These are phyloP conservation scores for Kluyveromyces dobzhanskii DNA, from an alignment of 805 yeast genomes.

Conservation along the genomic window DNA sequence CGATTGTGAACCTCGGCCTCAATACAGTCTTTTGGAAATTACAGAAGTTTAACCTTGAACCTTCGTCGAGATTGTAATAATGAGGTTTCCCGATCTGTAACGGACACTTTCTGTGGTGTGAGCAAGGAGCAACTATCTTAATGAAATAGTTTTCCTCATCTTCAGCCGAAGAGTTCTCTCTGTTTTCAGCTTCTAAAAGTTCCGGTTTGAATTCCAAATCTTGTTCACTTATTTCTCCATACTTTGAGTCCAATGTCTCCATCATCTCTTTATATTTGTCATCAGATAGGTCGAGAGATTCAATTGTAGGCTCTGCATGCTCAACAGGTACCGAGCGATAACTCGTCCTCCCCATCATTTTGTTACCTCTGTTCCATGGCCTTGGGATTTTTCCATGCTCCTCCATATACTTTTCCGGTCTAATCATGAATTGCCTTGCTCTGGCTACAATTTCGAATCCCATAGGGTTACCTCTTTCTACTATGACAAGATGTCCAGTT, in stretches of 20 bases:
- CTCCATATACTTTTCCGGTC: conserved; percentile 60
- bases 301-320: neutral
- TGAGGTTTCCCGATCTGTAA: conserved; percentile 71
- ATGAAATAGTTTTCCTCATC: conserved; percentile 42
- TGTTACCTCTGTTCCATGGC: conserved; percentile 46
- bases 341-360: neutral
- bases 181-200: conserved; percentile 13
- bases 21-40: conserved; percentile 60
- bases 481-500: conserved; percentile 65
- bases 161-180: conserved; percentile 7
- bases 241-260: conserved; percentile 20
- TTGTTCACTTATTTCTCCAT: conserved; percentile 35
- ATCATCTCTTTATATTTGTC: conserved; percentile 3
- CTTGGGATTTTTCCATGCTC: conserved; percentile 61
- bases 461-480: conserved; percentile 83
- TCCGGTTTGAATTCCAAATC: conserved; percentile 44
- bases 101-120: conserved; percentile 84
- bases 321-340: conserved; percentile 3
- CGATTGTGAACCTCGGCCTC: conserved; percentile 74
- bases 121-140: conserved; percentile 77
- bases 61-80: conserved; percentile 46
- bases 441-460: conserved; percentile 87
- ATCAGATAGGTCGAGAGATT: neutral
- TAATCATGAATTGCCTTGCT: conserved; percentile 81
- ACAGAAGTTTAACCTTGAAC: conserved; percentile 64